Percentiles rank a stretch among this genome's conserved stretches.
Conservation (phyloP, 1,284 basidiomycete genomes). For the Pascua sp. region DNA sequence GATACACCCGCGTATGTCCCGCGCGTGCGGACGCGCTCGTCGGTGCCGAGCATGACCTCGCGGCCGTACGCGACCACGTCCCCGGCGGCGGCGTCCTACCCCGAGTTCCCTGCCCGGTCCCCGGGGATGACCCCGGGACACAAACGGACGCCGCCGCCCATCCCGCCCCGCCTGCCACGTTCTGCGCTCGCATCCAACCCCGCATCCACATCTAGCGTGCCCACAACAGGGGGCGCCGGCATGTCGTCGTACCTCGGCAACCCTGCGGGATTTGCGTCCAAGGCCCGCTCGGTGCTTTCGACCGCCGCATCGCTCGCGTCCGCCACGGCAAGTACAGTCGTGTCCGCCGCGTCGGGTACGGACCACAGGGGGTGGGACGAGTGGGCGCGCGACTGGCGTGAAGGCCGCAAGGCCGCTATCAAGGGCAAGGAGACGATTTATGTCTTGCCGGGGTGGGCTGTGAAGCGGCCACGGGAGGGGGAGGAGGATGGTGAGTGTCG, state of each 20-base stretch:
- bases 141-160: neutral
- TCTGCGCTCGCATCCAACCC: neutral
- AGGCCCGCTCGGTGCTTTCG: slow-evolving; percentile 12
- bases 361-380: slow-evolving; percentile 19
- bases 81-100: too few species aligned
- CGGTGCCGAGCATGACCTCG: too few species aligned
- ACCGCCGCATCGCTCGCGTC: slow-evolving; percentile 8
- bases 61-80: too few species aligned
- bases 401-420: slow-evolving; percentile 1
- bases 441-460: slow-evolving; percentile 43
- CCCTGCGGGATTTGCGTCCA: slow-evolving; percentile 8
- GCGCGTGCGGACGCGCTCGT: too few species aligned
- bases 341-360: slow-evolving; percentile 14
- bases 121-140: neutral
- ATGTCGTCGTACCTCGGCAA: slow-evolving; percentile 9
- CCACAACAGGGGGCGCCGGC: neutral
- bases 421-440: slow-evolving; percentile 26
- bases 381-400: slow-evolving; percentile 18
- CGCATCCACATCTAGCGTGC: neutral
- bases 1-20: too few species aligned
- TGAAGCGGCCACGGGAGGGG: slow-evolving; percentile 21
- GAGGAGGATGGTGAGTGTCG: slow-evolving; percentile 14
- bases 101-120: too few species aligned
- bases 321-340: neutral
- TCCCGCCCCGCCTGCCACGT: neutral